A percentile compares a stretch with the other conserved stretches of the same genome.
Conservation (phyloP, 768 basidiomycete species). For the Phallus indusiatus region DNA sequence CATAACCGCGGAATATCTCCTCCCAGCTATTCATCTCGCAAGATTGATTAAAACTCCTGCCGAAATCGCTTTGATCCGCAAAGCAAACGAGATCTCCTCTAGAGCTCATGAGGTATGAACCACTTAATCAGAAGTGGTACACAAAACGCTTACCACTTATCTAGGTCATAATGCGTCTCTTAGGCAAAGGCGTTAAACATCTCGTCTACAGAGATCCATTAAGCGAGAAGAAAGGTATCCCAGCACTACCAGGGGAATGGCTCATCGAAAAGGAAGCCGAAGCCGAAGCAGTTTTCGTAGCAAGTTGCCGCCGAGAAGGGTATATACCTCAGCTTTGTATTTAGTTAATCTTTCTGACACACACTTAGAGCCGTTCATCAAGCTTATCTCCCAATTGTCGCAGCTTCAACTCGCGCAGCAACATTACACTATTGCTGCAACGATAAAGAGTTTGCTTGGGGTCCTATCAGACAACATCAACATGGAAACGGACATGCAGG, state of each 20-base stretch:
- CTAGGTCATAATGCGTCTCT: slow-evolving; percentile 75
- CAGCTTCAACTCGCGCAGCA: slow-evolving; percentile 75
- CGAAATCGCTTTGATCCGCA: slow-evolving; percentile 68
- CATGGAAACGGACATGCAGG: slow-evolving; percentile 43
- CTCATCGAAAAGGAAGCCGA: slow-evolving; percentile 87
- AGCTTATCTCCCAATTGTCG: slow-evolving; percentile 90
- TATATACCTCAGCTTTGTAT: slow-evolving; percentile 27
- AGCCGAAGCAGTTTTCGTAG: slow-evolving; percentile 89
- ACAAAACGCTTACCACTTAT: background rate
- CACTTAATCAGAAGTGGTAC: background rate
- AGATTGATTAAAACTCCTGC: slow-evolving; percentile 66
- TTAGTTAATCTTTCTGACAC: background rate
- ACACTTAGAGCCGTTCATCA: slow-evolving; percentile 62
- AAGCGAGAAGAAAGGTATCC: slow-evolving; percentile 28
- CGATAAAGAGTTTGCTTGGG: slow-evolving; percentile 79
- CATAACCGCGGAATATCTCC: slow-evolving; percentile 54
- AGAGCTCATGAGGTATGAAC: slow-evolving; percentile 60
- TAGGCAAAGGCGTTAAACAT: slow-evolving; percentile 63
- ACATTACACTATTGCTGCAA: slow-evolving; percentile 96
- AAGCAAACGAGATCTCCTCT: slow-evolving; percentile 80
- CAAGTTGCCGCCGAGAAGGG: slow-evolving; percentile 84
- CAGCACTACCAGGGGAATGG: slow-evolving; percentile 71
- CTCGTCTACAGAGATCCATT: slow-evolving; percentile 29
- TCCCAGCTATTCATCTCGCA: slow-evolving; percentile 70
- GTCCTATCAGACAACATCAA: slow-evolving; percentile 46